Evolutionary conservation across 805 yeast species (phyloP).

Genomic region (Ogataea salicorniae): DNA sequence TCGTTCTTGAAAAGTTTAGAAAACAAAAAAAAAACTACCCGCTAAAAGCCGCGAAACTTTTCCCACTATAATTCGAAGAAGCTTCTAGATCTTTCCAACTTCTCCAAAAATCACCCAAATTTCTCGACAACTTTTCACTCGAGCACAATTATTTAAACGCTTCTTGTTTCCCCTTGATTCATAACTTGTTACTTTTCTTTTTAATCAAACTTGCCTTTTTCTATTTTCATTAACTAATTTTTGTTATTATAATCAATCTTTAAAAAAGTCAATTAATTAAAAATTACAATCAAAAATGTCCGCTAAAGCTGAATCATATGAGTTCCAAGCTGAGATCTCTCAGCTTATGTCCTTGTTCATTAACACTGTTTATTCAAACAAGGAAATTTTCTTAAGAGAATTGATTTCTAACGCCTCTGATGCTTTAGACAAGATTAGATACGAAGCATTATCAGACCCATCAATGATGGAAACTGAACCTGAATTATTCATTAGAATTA

Average conservation of each 20-base stretch:
- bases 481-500: constrained; percentile 93
- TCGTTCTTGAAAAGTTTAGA: no score
- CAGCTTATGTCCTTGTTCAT: constrained; percentile 99
- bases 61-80: neutral
- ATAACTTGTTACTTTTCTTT: no score
- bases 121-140: neutral
- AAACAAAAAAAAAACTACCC: no score
- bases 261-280: neutral
- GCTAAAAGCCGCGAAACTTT: no score
- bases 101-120: neutral
- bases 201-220: no score
- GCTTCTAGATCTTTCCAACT: neutral
- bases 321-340: constrained; percentile 99
- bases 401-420: constrained; percentile 98
- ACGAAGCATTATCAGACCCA: constrained; percentile 92
- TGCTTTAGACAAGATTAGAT: constrained; percentile 98
- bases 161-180: no score
- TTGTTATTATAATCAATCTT: no score
- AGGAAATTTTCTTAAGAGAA: constrained; percentile 98
- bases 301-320: constrained; percentile 68
- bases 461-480: constrained; percentile 90
- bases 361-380: constrained; percentile 99
- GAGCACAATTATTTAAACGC: no score
- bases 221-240: no score
- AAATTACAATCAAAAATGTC: constrained; percentile 18